Conservation (phyloP, 2,329 filamentous ascomycete genomes). For the Alternaria sp. region DNA sequence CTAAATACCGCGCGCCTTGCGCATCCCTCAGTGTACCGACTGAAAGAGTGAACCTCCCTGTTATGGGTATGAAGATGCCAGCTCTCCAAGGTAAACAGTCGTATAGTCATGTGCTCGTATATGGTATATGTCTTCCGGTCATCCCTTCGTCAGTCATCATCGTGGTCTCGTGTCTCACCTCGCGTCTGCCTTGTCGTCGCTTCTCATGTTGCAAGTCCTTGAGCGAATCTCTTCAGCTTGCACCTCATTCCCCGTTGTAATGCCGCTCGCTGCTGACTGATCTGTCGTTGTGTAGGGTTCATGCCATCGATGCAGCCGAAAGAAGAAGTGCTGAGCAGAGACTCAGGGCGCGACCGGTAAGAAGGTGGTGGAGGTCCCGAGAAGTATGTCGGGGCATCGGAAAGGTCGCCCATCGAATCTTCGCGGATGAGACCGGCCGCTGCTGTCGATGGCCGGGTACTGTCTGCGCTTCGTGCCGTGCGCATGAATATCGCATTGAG, state of each 20-base stretch:
- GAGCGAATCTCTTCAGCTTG: slow-evolving; percentile 36
- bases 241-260: slow-evolving; percentile 32
- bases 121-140: not conserved
- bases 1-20: not conserved
- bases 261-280: slow-evolving; percentile 33
- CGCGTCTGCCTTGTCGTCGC: not conserved
- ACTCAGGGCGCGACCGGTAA: slow-evolving; percentile 39
- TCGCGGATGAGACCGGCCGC: slow-evolving; percentile 25
- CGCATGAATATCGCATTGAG: slow-evolving; percentile 20
- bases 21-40: not conserved
- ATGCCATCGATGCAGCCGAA: slow-evolving; percentile 47
- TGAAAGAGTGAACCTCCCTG: not conserved
- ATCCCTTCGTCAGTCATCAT: not conserved
- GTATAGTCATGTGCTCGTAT: not conserved
- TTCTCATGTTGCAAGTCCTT: slow-evolving; percentile 25
- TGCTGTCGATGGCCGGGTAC: slow-evolving; percentile 21
- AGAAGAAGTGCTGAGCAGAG: slow-evolving; percentile 41
- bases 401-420: slow-evolving; percentile 41
- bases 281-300: slow-evolving; percentile 32
- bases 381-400: slow-evolving; percentile 42
- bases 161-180: not conserved
- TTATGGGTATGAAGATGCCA: not conserved
- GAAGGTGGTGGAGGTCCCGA: slow-evolving; percentile 42
- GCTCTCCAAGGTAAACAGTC: not conserved
- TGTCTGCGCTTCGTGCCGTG: slow-evolving; percentile 11